phyloP scores from a whole-genome alignment of 1,139 yeast species.

The Hyphopichia burtonii region DNA sequence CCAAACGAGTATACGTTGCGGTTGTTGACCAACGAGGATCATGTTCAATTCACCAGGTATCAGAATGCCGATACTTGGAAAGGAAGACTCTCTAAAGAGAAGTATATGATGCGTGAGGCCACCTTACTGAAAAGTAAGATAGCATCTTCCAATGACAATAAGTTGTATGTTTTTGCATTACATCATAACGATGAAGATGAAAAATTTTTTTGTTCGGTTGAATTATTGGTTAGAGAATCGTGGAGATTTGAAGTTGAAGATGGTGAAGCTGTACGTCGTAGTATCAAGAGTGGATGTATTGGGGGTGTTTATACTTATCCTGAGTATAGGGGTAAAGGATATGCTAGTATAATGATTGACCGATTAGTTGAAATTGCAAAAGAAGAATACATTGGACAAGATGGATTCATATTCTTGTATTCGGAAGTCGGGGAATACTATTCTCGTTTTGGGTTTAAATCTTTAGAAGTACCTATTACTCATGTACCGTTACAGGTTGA shows the following conservation, averaged over 20 bases:
- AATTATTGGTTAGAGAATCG: constrained; percentile 34
- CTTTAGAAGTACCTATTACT: constrained; percentile 46
- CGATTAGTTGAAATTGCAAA: constrained; percentile 31
- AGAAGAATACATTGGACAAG: constrained; percentile 23
- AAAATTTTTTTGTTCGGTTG: constrained; percentile 33
- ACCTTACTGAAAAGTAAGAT: constrained; percentile 41
- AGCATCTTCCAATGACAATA: constrained; percentile 11
- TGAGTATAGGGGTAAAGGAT: constrained; percentile 61
- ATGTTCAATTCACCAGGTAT: constrained; percentile 46
- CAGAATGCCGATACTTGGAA: constrained; percentile 57
- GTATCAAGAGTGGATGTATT: constrained; percentile 50
- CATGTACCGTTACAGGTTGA: constrained; percentile 14
- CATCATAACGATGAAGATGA: constrained; percentile 17
- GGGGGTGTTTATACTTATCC: constrained; percentile 67
- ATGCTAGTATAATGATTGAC: constrained; percentile 61
- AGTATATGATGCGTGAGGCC: constrained; percentile 52
- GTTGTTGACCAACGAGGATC: constrained; percentile 33
- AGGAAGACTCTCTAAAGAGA: constrained; percentile 42
- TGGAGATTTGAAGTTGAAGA: constrained; percentile 11
- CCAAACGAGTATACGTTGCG: constrained; percentile 16
- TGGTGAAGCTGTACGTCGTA: constrained; percentile 16
- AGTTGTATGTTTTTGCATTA: constrained; percentile 31
- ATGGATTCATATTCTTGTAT: constrained; percentile 54
- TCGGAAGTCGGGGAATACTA: constrained; percentile 76
- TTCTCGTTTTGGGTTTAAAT: constrained; percentile 54